A percentile compares a stretch with the other conserved stretches of the same genome.
These are phyloP conservation scores for Malassezia obtusa DNA, from an alignment of 1,284 basidiomycete genomes.

Conservation along the genomic window DNA sequence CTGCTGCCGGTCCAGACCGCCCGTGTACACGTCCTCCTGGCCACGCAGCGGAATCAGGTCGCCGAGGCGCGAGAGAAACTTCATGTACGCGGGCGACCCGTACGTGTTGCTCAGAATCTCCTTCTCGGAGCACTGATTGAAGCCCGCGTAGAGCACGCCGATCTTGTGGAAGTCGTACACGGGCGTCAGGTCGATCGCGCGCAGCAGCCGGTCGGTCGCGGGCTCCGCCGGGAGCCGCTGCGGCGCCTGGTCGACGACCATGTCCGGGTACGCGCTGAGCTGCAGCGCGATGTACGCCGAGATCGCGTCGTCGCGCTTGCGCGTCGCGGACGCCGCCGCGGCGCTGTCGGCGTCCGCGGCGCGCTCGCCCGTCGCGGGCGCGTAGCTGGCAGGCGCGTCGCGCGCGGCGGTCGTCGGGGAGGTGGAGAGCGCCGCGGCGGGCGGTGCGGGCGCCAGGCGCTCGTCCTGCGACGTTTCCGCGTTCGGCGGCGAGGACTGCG, in stretches of 20 bases:
- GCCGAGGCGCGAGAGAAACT: constrained; percentile 81
- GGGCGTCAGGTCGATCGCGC: constrained; percentile 71
- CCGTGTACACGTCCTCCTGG: constrained; percentile 72
- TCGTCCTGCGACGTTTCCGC: too few relatives aligned
- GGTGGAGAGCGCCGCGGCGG: not conserved
- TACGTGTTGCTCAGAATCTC: constrained; percentile 84
- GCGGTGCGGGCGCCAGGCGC: not conserved
- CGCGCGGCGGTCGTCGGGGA: not conserved
- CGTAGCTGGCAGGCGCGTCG: not conserved
- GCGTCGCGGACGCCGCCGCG: not conserved
- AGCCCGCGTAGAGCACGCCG: constrained; percentile 88
- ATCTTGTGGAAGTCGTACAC: constrained; percentile 97
- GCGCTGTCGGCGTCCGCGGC: not conserved
- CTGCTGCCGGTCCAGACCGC: constrained; percentile 75
- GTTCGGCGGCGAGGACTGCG: too few relatives aligned
- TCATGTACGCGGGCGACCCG: constrained; percentile 86
- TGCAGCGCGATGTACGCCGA: constrained; percentile 81
- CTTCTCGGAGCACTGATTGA: constrained; percentile 71
- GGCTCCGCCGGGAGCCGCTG: constrained; percentile 52
- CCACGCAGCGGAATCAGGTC: constrained; percentile 79
- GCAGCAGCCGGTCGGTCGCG: constrained; percentile 58
- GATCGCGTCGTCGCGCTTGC: constrained; percentile 53
- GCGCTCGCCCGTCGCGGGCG: not conserved
- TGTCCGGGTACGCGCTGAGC: constrained; percentile 55
- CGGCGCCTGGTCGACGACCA: constrained; percentile 43